Evolutionary conservation across 2,329 filamentous ascomycete genomes (phyloP), one percentile per base, ranked within the genome.

Genomic region (Exophiala bonariae): DNA sequence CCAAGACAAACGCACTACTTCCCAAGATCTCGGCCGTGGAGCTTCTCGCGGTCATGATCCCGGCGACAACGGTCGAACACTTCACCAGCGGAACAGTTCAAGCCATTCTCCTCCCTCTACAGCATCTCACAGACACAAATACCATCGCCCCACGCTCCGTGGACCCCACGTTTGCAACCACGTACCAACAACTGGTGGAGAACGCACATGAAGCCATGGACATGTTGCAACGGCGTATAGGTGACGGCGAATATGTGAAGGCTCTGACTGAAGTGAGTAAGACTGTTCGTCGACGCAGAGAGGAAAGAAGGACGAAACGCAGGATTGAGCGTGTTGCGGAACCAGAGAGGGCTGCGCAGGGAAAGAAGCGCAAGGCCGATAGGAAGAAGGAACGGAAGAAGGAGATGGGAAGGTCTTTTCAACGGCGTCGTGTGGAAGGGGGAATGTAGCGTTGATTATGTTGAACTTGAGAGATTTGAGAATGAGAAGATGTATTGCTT

Each of bases 271-370:
- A 79, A 32, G 88, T 95, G 5, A 82, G 89, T 50, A 83, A 86
- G 42, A 79, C 77, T 13, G 83, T 93, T n/a, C 81, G 80, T 61
- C 77, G 79, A 55, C 82, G 85, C 61, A 77, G 93, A 57, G 82
- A 89, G 63, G 81, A 83, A 61, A 76, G 95, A 55, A 82, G 86
- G 44, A 81, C 78, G 55, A 99, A 99, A 80, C 81, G 93, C 61
- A 88, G 89, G 69, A 88, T 97, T 55, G 91, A 95, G 64, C 88
- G 88, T 9, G 83, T 99, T 18, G 80, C 80, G 40, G 81, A 86
- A 62, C 93, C 93, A 1, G 92, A 93, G 70, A 85, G 78, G 63
- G 83, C 83, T 59, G 88, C 84, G 20, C 76, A 79, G 62, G 83
- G 86, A 59, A 96, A 96, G 82, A 83, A 80, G 65, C 87, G 85